phyloP scores from a whole-genome alignment of 75 land plant species.

The Gnetum montanum region DNA sequence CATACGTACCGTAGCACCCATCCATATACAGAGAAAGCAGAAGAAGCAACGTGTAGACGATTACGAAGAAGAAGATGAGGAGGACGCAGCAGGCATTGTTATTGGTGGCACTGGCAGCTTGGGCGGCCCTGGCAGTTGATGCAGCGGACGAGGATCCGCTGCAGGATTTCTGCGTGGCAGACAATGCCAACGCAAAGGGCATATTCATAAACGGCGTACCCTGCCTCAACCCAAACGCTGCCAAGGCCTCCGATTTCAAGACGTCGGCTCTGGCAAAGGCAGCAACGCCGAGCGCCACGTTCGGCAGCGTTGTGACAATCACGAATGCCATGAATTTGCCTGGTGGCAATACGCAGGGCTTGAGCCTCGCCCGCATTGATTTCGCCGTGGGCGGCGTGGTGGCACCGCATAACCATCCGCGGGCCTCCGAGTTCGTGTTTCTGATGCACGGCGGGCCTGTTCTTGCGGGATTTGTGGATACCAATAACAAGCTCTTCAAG shows the following conservation, averaged over 20 bases:
- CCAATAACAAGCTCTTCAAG: conserved; percentile 16
- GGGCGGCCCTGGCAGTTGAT: too few relatives aligned
- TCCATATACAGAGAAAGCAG: too few relatives aligned
- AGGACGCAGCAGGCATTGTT: too few relatives aligned
- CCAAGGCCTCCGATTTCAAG: conserved; percentile 12
- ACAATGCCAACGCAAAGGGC: conserved; percentile 1
- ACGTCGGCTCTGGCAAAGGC: conserved; percentile 10
- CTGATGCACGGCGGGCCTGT: conserved; percentile 18
- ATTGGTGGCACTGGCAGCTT: too few relatives aligned
- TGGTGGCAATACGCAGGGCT: conserved; percentile 35
- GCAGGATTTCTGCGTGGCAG: conserved; percentile 57
- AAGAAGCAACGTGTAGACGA: too few relatives aligned
- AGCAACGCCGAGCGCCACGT: conserved; percentile 19
- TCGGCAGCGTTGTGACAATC: conserved; percentile 15
- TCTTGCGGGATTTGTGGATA: conserved; percentile 24
- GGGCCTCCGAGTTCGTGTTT: conserved; percentile 20
- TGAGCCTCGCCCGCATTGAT: conserved; percentile 24
- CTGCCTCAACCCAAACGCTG: conserved; percentile 25
- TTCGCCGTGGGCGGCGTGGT: conserved; percentile 22
- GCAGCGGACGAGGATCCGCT: conserved; percentile 48
- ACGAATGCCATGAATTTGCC: conserved; percentile 19
- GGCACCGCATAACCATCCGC: conserved; percentile 33
- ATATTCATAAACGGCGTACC: conserved; percentile 37
- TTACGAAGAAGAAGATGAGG: too few relatives aligned
- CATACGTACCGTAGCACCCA: too few relatives aligned